Evolutionary conservation across 495 filamentous ascomycete species (phyloP), one percentile per base, ranked within the genome.

Genomic region (Alectoria sarmentosa): DNA sequence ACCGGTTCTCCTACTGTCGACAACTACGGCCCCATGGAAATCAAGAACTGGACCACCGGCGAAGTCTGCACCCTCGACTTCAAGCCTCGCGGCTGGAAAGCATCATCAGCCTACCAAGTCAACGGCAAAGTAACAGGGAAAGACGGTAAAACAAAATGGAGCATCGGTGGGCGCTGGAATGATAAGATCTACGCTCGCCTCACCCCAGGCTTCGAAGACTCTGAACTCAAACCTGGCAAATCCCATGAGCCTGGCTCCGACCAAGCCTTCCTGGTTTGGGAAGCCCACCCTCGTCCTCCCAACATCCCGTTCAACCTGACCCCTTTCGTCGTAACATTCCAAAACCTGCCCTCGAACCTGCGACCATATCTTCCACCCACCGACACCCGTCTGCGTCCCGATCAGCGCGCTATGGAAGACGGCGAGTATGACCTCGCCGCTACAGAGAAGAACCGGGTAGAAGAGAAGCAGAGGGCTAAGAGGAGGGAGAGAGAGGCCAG

Each of bases 341-440:
- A 98, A 74, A 89, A 90, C 60, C 74, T 96, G 30, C 88, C 92
- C 30, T 89, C 93, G 13, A 80, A 80, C 13, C 82, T 98, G 55
- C 78, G 76, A 42, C 81, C 86, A 8, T 82, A 86, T 74, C 77
- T 98, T 13, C 88, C 93, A 42, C 95, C 95, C 8, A 98, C 94
- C 0, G 94, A 98, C 73, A 94, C 93, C 11, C 82, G 94, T 19
- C 78, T 95, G 44, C 82, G 94, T 23, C 95, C 94, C 0, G 94
- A 98, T 73, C 94, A 98, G 77, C 83, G 95, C n/a, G 94, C 94
- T 1, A 98, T 98, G 94, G 94, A 98, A 73, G 92, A 96, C 61
- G 94, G 95, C 13, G 85, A 91, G 73, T 98, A 98, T 70, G 91
- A 96, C 69, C 77, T 95, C 56, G 94, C 94, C 14, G 95, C 94